Evolutionary conservation across 176 grass and related monocot species (phyloP), one percentile per base, ranked within the genome.

Genomic region (Coix lacrymajobi): DNA sequence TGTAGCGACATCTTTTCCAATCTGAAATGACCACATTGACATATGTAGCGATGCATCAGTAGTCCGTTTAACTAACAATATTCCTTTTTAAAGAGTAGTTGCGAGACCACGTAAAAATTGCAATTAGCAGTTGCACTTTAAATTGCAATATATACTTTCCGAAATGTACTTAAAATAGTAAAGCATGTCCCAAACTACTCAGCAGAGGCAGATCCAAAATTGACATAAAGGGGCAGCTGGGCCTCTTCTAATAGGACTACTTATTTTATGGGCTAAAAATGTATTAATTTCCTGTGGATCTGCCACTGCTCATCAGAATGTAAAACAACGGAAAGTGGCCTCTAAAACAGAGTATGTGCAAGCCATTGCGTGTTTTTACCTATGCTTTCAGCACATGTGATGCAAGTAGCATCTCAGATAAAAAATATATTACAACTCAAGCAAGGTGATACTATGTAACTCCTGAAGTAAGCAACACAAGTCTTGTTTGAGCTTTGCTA

Each of bases 1-100:
- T 10, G 92, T 62, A 58, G 96, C 89, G 69, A 98, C 92, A 88
- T 98, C 96, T 87, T 98, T 89, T 71, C 96, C 96, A 65, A 98
- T 98, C 96, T 98, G 89, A 80, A 78, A 82, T 48, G 58, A 69
- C 34, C 69, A 77, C 51, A 83, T 38, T 28, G 43, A 85, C 77
- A 82, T 58, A 5, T 78, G 39, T 22, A 38, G 46, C 24, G 41
- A 84, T 82, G 33, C 40, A 78, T 64, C 52, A 62, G 38, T 4
- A 66, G 4, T 30, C 39, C 28, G 33, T 16, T 79, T 62, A 51
- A 80, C 11, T 65, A 87, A 49, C 31, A 67, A 44, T 52, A 79
- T 88, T 83, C n/a, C 5, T 52, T 71, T 74, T 72, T 10, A 43
- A 68, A 36, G 12, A 44, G 19, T 76, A 81, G 3, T 37, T 8